phyloP scores from a whole-genome alignment of 805 yeast species.

The Peterozyma xylosa region DNA sequence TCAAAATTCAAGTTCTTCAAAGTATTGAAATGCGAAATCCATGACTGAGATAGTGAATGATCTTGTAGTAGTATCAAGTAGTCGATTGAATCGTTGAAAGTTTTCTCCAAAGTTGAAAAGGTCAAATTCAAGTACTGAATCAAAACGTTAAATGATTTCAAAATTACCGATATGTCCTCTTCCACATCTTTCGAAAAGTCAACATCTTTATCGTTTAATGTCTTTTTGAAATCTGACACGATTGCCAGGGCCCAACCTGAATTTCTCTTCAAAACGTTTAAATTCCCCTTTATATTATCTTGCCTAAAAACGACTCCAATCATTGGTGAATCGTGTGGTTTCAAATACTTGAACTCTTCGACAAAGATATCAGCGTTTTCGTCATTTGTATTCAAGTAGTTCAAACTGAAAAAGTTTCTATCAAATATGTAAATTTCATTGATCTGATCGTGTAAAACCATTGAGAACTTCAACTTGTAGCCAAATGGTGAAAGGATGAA shows the following conservation, averaged over 20 bases:
- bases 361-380: slow-evolving; percentile 17
- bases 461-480: slow-evolving; percentile 45
- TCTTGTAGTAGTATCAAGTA: slow-evolving; percentile 25
- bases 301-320: slow-evolving; percentile 15
- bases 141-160: slow-evolving; percentile 40
- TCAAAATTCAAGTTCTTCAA: slow-evolving; percentile 19
- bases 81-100: slow-evolving; percentile 28
- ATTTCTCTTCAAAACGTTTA: slow-evolving; percentile 27
- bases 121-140: slow-evolving; percentile 44
- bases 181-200: slow-evolving; percentile 3
- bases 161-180: slow-evolving; percentile 34
- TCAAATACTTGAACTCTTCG: slow-evolving; percentile 21
- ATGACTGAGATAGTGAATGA: slow-evolving; percentile 34
- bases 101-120: slow-evolving; percentile 30
- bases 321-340: slow-evolving; percentile 25
- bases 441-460: slow-evolving; percentile 37
- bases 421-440: slow-evolving; percentile 58
- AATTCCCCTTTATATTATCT: slow-evolving; percentile 26
- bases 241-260: slow-evolving; percentile 31
- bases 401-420: slow-evolving; percentile 41
- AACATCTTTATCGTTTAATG: slow-evolving; percentile 12
- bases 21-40: slow-evolving; percentile 26
- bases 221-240: slow-evolving; percentile 24
- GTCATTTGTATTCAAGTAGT: slow-evolving; percentile 3
- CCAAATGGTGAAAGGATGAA: slow-evolving; percentile 63